Conservation (phyloP, 306 rosid species). For the Cucurbita maxima region DNA sequence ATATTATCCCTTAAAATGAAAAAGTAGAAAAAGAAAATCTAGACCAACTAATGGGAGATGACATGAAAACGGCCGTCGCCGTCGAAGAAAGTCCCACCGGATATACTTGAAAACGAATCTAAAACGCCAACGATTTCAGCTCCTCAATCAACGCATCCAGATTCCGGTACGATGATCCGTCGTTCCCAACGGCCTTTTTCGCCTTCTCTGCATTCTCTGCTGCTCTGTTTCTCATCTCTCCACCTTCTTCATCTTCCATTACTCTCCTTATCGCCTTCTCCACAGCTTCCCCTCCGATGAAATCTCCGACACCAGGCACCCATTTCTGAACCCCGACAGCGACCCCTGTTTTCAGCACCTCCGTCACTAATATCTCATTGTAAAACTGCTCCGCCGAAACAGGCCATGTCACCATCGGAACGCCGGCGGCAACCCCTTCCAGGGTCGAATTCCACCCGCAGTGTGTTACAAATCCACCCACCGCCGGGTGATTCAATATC, state of each 20-base stretch:
- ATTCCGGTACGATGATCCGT: neutral
- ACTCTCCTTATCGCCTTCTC: neutral
- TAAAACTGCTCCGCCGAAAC: constrained; percentile 3
- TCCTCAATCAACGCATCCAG: neutral
- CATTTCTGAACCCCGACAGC: neutral
- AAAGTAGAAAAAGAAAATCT: neutral
- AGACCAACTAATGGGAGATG: neutral
- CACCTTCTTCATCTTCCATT: neutral
- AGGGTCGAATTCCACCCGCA: constrained; percentile 70
- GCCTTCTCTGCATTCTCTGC: neutral
- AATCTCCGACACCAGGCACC: neutral
- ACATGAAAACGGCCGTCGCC: neutral
- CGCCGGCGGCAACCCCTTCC: constrained; percentile 39
- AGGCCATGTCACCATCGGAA: constrained; percentile 65
- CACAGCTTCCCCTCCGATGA: neutral
- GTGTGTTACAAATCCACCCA: constrained; percentile 60
- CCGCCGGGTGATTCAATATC: constrained; percentile 36
- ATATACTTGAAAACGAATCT: neutral
- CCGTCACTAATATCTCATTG: neutral
- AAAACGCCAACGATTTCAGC: neutral
- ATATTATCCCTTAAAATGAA: no score
- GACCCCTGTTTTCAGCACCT: neutral
- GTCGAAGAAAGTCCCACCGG: neutral
- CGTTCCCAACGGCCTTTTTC: neutral
- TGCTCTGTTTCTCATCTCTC: neutral